Conservation (phyloP, 805 yeast genomes). For the Tetrapisispora namnaoensis region DNA sequence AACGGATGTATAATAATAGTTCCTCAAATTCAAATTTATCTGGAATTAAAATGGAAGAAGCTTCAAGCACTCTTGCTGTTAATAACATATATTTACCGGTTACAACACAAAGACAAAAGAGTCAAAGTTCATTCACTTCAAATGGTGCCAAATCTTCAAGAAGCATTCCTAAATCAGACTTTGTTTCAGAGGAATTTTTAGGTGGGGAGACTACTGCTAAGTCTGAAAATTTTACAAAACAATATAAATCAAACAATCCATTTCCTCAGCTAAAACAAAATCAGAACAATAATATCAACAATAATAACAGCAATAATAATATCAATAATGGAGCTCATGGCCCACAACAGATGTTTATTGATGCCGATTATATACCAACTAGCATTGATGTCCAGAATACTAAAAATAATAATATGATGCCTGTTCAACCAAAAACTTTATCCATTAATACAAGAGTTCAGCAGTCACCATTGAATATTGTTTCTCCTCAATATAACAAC, state of each 20-base stretch:
- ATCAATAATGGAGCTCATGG: background rate
- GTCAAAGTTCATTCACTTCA: slow-evolving; percentile 17
- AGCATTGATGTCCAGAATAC: background rate
- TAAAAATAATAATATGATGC: background rate
- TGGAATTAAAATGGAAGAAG: background rate
- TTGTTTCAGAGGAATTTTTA: slow-evolving; percentile 1
- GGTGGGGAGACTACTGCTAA: slow-evolving; percentile 1
- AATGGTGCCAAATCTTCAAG: slow-evolving; percentile 9
- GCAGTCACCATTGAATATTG: background rate
- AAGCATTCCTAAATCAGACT: slow-evolving; percentile 5
- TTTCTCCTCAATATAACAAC: background rate
- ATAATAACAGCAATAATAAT: too few relatives aligned
- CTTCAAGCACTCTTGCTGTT: background rate
- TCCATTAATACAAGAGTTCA: background rate
- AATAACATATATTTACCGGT: background rate
- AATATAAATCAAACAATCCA: slow-evolving; percentile 30
- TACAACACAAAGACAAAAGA: slow-evolving; percentile 13
- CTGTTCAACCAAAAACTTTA: background rate
- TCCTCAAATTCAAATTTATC: background rate
- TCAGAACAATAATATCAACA: background rate
- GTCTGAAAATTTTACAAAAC: slow-evolving; percentile 10
- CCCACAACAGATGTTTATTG: background rate
- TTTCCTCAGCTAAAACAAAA: slow-evolving; percentile 21
- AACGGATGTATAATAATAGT: background rate
- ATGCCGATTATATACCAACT: background rate